Percentiles rank a stretch among this genome's conserved stretches.
phyloP scores from a whole-genome alignment of 192 early-diverging fungal genomes.

The Backusella australiensis region DNA sequence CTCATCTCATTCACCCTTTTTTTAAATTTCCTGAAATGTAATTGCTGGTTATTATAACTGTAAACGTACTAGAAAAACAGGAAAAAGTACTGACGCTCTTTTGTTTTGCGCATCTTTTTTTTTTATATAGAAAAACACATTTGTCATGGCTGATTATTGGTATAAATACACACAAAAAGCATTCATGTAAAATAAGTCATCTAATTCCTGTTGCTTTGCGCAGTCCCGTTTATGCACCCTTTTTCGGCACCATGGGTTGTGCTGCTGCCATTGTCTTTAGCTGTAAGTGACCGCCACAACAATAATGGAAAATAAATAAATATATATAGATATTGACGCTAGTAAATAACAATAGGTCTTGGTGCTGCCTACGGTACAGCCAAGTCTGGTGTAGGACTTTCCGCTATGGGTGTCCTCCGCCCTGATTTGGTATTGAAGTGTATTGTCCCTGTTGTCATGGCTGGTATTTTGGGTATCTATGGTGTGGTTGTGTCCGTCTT shows the following conservation, averaged over 20 bases:
- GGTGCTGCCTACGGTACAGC: constrained; percentile 99
- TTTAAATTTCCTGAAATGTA: background rate
- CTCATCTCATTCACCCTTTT: background rate
- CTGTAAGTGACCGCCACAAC: constrained; percentile 50
- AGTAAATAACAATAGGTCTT: constrained; percentile 53
- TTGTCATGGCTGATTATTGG: constrained; percentile 10
- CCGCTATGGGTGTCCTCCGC: constrained; percentile 90
- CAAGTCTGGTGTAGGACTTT: constrained; percentile 95
- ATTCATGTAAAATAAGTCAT: background rate
- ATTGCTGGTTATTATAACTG: background rate
- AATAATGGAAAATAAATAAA: background rate
- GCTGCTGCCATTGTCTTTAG: constrained; percentile 89
- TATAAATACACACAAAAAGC: background rate
- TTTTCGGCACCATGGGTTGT: constrained; percentile 94
- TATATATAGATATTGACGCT: background rate
- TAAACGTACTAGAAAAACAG: background rate
- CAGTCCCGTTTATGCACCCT: constrained; percentile 89
- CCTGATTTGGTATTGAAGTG: constrained; percentile 89
- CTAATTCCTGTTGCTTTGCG: background rate
- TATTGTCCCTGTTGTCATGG: constrained; percentile 97
- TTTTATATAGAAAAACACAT: background rate
- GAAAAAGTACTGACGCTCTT: background rate
- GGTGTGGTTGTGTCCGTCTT: constrained; percentile 95
- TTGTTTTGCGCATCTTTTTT: background rate
- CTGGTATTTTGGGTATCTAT: constrained; percentile 98